Evolutionary conservation across 768 basidiomycete species (phyloP), one percentile per base, ranked within the genome.

Genomic region (Leccinum obscurum): DNA sequence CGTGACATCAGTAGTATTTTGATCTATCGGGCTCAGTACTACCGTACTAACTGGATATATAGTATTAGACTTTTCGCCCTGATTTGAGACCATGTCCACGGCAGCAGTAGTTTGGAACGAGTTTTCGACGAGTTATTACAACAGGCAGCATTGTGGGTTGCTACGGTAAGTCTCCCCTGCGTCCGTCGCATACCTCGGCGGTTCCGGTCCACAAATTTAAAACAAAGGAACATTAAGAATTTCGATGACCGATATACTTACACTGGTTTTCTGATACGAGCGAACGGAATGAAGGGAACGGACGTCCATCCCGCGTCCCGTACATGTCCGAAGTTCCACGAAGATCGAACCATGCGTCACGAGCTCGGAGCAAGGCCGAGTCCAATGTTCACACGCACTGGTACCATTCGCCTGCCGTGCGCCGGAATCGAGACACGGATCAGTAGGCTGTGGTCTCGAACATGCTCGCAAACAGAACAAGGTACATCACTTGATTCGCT

Each of bases 401-500:
- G 32, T 11, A 32, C 32, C 13, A 30, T 14, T 46, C 41, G 48
- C 17, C 8, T 14, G 53, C 37, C 26, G 61, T 51, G 14, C 17
- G 9, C 15, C 41, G 39, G 15, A 35, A 57, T 35, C 22, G 50
- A 57, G 8, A 15, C n/a, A 49, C 6, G 9, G 22, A 41, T 41
- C 41, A 41, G n/a, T n/a, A 41, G 9, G 17, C 17, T n/a, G 9
- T 20, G 5, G n/a, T 28, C 24, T 62, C 46, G 48, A 50, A 39
- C 34, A 10, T 14, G 8, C 13, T 32, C 10, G 22, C 44, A 8
- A 41, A 41, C 39, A 41, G 17, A 17, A 56, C 56, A 60, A 60
- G 59, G 62, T 39, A 67, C 11, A 7, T n/a, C 41, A 17, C n/a
- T n/a, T n/a, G 4, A 41, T 8, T 49, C n/a, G 54, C 20, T 60